phyloP scores from a whole-genome alignment of 345 rosid species.

The Orychophragmus violaceus region DNA sequence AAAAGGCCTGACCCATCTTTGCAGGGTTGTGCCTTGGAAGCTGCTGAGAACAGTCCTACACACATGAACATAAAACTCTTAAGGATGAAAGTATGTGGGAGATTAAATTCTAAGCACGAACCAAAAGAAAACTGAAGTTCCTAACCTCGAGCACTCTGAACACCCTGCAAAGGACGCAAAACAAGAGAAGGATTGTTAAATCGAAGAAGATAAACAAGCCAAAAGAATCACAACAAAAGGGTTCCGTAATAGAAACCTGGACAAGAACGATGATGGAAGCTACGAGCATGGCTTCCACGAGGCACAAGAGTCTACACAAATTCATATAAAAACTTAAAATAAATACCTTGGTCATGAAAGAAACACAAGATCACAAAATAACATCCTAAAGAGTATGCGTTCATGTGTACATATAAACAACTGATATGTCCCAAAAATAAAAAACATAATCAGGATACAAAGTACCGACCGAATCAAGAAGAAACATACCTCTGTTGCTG shows the following conservation, averaged over 20 bases:
- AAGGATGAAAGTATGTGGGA: not conserved
- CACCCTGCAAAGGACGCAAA: conserved; percentile 39
- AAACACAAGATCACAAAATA: not conserved
- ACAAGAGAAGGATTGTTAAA: not conserved
- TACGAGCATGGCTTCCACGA: conserved; percentile 39
- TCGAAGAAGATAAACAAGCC: not conserved
- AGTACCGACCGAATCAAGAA: not conserved
- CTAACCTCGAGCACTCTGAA: conserved; percentile 29
- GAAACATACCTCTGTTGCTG: conserved; percentile 38
- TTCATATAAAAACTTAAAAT: not conserved
- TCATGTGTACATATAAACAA: not conserved
- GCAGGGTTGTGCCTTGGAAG: conserved; percentile 32
- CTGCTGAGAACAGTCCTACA: conserved; percentile 30
- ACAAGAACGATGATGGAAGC: conserved; percentile 40
- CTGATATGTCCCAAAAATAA: not conserved
- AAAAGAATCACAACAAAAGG: not conserved
- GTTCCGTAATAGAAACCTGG: conserved; percentile 34
- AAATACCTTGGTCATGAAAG: not conserved
- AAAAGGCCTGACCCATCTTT: conserved; percentile 46
- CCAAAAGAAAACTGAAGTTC: not conserved
- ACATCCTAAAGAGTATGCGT: too few relatives aligned
- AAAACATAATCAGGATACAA: not conserved
- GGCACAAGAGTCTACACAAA: conserved; percentile 40
- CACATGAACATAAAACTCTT: not conserved
- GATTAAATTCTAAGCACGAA: not conserved